Percentiles rank a stretch among this genome's conserved stretches.
Conservation (phyloP, 163 green algal species). For the Scenedesmus sp. region DNA sequence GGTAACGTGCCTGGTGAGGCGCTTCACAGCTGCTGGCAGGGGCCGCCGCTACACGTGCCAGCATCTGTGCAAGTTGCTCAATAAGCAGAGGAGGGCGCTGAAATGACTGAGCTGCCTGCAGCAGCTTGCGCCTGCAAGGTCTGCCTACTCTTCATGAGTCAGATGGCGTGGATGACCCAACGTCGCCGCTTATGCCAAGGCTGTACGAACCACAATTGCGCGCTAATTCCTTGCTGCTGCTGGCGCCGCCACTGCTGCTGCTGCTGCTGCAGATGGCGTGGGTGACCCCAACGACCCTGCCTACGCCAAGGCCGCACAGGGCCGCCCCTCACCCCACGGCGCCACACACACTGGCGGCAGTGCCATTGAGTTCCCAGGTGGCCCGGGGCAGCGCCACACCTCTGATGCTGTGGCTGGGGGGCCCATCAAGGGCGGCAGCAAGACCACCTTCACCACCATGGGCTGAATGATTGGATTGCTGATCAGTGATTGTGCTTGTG, state of each 20-base stretch:
- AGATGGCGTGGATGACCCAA: neutral
- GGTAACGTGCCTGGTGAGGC: too few relatives aligned
- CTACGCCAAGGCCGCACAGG: slow-evolving; percentile 1
- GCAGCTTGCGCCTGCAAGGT: too few relatives aligned
- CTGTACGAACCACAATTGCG: neutral
- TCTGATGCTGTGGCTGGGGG: slow-evolving; percentile 24
- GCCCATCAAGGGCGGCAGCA: neutral
- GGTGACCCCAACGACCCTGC: slow-evolving; percentile 16
- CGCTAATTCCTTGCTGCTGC: neutral
- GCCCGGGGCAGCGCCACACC: neutral
- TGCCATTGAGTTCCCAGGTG: slow-evolving; percentile 31
- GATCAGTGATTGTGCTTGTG: too few relatives aligned
- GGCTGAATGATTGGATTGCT: neutral
- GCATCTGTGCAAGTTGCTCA: too few relatives aligned
- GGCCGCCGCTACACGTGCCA: too few relatives aligned
- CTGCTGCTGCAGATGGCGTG: slow-evolving; percentile 29
- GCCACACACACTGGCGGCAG: slow-evolving; percentile 33
- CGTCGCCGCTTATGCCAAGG: neutral
- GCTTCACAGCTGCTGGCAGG: too few relatives aligned
- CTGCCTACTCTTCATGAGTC: too few relatives aligned
- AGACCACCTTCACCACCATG: slow-evolving; percentile 42
- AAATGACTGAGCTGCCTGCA: too few relatives aligned
- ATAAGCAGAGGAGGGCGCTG: too few relatives aligned
- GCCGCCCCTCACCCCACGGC: neutral
- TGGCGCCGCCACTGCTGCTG: neutral